Evolutionary conservation across 768 basidiomycete genomes (phyloP).

Genomic region (Auricularia sp.): DNA sequence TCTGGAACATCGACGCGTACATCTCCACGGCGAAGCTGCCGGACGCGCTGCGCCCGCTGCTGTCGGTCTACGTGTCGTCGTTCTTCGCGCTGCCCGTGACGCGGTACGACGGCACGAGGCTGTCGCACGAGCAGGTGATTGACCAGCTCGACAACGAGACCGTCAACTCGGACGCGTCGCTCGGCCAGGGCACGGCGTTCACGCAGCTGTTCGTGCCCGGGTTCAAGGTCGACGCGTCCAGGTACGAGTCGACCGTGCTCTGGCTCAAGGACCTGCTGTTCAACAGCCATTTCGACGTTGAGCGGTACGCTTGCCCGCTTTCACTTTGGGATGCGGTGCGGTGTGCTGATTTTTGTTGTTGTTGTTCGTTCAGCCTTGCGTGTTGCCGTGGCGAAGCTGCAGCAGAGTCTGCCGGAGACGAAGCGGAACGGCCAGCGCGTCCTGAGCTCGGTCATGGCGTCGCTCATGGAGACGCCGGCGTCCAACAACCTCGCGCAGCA

Average conservation of each 20-base stretch:
- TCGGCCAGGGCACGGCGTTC: constrained; percentile 59
- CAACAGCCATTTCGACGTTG: constrained; percentile 63
- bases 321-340: too few relatives aligned
- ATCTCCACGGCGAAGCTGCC: constrained; percentile 71
- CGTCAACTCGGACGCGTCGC: constrained; percentile 67
- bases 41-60: constrained; percentile 65
- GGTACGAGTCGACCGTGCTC: constrained; percentile 70
- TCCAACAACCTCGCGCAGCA: constrained; percentile 61
- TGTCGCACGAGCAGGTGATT: constrained; percentile 84
- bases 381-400: constrained; percentile 76
- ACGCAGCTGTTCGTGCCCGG: constrained; percentile 62
- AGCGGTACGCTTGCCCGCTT: constrained; percentile 39
- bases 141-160: constrained; percentile 86
- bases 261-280: constrained; percentile 83
- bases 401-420: constrained; percentile 80
- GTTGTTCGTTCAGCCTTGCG: constrained; percentile 35
- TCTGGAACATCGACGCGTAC: constrained; percentile 69
- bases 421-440: constrained; percentile 85
- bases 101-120: constrained; percentile 51
- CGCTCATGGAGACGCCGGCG: constrained; percentile 53
- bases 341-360: too few relatives aligned
- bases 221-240: constrained; percentile 73
- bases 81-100: constrained; percentile 86
- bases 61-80: constrained; percentile 65
- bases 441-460: constrained; percentile 56